phyloP scores from a whole-genome alignment of 78 protist species.

The Dictyostelium purpureum region DNA sequence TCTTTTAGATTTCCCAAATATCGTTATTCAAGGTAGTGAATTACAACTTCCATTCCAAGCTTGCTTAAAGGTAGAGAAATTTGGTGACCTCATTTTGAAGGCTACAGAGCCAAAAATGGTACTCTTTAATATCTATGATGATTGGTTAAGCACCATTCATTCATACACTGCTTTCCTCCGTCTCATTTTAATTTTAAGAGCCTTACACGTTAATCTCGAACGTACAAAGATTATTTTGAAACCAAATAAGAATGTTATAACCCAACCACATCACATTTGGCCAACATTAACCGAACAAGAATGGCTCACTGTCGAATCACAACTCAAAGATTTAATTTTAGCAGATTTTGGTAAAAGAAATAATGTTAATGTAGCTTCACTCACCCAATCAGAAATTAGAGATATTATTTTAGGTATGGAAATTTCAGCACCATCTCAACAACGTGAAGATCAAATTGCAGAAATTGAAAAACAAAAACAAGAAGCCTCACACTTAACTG shows the following conservation, averaged over 20 bases:
- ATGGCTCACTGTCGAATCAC: conserved; percentile 98
- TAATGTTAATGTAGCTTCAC: conserved; percentile 97
- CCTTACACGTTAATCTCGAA: conserved; percentile 97
- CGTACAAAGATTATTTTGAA: conserved; percentile 94
- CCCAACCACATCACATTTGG: conserved; percentile 99
- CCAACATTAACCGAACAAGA: conserved; percentile 98
- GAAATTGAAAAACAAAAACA: conserved; percentile 98
- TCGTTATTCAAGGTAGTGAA: conserved; percentile 99
- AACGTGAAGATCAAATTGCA: conserved; percentile 97
- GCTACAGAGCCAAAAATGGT: conserved; percentile 99
- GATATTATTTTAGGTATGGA: conserved; percentile 99
- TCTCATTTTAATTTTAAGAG: conserved; percentile 98
- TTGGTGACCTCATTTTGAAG: conserved; percentile 98
- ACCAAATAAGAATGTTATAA: conserved; percentile 94
- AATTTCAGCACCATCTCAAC: conserved; percentile 98
- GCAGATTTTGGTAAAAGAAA: conserved; percentile 99
- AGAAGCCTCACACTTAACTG: conserved; percentile 91
- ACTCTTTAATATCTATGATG: conserved; percentile 99
- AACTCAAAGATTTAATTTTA: conserved; percentile 98
- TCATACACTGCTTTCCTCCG: conserved; percentile 98
- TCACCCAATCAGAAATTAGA: conserved; percentile 99
- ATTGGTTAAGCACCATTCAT: conserved; percentile 97
- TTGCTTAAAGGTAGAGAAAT: conserved; percentile 95
- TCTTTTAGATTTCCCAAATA: conserved; percentile 95
- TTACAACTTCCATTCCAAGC: conserved; percentile 99